Evolutionary conservation across 192 early-diverging fungal genomes (phyloP).

Genomic region (Linnemannia elongata): DNA sequence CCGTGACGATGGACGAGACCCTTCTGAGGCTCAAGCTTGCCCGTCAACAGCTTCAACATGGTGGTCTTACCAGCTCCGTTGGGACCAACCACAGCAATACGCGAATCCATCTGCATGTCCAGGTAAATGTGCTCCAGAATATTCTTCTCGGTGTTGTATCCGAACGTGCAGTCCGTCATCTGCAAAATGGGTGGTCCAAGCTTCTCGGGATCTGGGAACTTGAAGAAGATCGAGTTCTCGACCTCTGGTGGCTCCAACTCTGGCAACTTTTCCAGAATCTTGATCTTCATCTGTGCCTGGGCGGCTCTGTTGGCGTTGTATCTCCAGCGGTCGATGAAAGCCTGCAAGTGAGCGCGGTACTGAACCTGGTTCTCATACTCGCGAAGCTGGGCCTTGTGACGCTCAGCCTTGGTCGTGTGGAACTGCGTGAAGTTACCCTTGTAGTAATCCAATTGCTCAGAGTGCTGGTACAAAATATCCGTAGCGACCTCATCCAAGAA

Average conservation of each 20-base stretch:
- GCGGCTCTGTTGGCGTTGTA: conserved; percentile 98
- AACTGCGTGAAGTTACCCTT: conserved; percentile 95
- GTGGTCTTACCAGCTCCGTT: conserved; percentile 99
- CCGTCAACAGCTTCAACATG: conserved; percentile 92
- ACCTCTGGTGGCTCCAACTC: conserved; percentile 89
- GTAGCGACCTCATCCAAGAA: conserved; percentile 98
- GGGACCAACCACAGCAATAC: conserved; percentile 98
- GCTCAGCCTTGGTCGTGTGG: conserved; percentile 90
- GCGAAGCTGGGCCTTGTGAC: conserved; percentile 89
- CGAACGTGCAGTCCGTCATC: conserved; percentile 93
- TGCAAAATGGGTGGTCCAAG: conserved; percentile 97
- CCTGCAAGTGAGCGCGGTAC: conserved; percentile 95
- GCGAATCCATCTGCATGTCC: conserved; percentile 96
- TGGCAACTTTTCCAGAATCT: conserved; percentile 97
- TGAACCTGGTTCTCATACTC: conserved; percentile 98
- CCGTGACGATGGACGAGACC: conserved; percentile 94
- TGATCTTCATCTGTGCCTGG: conserved; percentile 98
- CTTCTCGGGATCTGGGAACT: conserved; percentile 93
- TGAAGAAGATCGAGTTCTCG: conserved; percentile 85
- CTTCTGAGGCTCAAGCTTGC: conserved; percentile 79
- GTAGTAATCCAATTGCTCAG: conserved; percentile 94
- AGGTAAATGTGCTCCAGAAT: conserved; percentile 90
- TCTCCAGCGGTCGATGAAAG: conserved; percentile 98
- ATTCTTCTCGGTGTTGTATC: conserved; percentile 83
- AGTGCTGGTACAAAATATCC: conserved; percentile 96